Percentiles rank a stretch among this genome's conserved stretches.
Evolutionary conservation across 2,329 filamentous ascomycete species (phyloP).

Genomic region (Berkeleyomyces rouxiae): DNA sequence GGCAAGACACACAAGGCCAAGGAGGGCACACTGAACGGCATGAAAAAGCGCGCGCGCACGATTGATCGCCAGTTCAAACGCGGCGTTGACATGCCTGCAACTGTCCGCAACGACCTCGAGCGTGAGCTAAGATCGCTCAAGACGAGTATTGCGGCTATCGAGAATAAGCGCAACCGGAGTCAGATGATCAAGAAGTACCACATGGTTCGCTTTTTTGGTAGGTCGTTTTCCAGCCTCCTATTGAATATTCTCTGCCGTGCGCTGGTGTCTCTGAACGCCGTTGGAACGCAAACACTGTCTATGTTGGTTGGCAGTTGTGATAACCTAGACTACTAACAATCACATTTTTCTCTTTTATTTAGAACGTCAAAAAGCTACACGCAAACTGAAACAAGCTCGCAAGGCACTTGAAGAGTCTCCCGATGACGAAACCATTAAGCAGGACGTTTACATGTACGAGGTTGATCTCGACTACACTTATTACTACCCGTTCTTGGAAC

Average conservation of each 20-base stretch:
- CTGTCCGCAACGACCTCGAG: conserved; percentile 52
- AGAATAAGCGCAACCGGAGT: conserved; percentile 43
- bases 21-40: conserved; percentile 36
- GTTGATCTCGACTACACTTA: conserved; percentile 62
- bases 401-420: conserved; percentile 37
- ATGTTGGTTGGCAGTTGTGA: not conserved
- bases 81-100: conserved; percentile 46
- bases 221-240: conserved; percentile 16
- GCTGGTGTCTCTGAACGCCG: not conserved
- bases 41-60: conserved; percentile 56
- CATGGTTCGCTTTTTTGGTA: conserved; percentile 74
- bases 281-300: not conserved
- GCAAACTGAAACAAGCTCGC: conserved; percentile 45
- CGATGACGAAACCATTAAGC: conserved; percentile 34
- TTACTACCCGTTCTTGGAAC: conserved; percentile 53
- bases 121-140: conserved; percentile 52
- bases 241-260: not conserved
- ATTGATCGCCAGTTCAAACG: conserved; percentile 49
- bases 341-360: conserved; percentile 9
- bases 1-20: conserved; percentile 27
- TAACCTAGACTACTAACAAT: not conserved
- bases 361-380: conserved; percentile 59
- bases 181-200: conserved; percentile 67
- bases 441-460: conserved; percentile 48
- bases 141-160: conserved; percentile 42